phyloP scores from a whole-genome alignment of 208 protist genomes.

The Leishmania aethiopica region DNA sequence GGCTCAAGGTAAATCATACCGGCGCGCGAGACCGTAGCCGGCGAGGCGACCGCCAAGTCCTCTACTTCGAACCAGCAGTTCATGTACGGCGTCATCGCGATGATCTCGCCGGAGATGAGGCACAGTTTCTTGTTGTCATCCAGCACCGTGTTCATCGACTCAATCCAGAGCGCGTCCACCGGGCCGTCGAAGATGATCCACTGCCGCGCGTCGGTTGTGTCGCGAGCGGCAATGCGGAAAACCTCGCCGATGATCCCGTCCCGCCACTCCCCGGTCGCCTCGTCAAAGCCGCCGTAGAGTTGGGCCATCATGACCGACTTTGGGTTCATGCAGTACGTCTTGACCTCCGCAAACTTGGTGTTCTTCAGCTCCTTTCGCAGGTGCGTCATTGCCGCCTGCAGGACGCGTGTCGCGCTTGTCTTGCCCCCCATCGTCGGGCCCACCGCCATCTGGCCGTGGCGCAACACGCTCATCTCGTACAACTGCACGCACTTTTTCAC shows the following conservation, averaged over 20 bases:
- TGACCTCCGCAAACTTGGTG: conserved; percentile 83
- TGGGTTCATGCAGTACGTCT: conserved; percentile 94
- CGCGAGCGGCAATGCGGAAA: conserved; percentile 89
- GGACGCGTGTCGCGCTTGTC: conserved; percentile 83
- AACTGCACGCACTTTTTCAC: conserved; percentile 97
- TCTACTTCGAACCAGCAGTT: conserved; percentile 98
- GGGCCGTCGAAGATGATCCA: conserved; percentile 98
- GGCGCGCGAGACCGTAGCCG: conserved; percentile 97
- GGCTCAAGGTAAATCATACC: conserved; percentile 99
- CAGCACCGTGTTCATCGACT: conserved; percentile 96
- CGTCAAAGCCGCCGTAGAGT: conserved; percentile 97
- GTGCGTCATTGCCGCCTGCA: conserved; percentile 89
- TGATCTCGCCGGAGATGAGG: conserved; percentile 95
- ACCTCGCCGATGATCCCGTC: conserved; percentile 96
- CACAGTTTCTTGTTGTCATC: conserved; percentile 97
- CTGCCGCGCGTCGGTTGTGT: conserved; percentile 86
- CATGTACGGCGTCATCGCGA: conserved; percentile 95
- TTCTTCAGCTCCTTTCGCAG: conserved; percentile 69
- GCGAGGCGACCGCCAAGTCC: conserved; percentile 96
- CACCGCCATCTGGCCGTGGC: conserved; percentile 98
- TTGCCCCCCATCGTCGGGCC: conserved; percentile 97
- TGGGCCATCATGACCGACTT: conserved; percentile 98
- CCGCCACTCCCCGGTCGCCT: conserved; percentile 96
- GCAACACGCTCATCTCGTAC: conserved; percentile 97
- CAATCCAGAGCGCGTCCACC: conserved; percentile 96